A percentile compares a stretch with the other conserved stretches of the same genome.
Evolutionary conservation across 805 yeast genomes (phyloP).

Genomic region (Candida gorgasii): DNA sequence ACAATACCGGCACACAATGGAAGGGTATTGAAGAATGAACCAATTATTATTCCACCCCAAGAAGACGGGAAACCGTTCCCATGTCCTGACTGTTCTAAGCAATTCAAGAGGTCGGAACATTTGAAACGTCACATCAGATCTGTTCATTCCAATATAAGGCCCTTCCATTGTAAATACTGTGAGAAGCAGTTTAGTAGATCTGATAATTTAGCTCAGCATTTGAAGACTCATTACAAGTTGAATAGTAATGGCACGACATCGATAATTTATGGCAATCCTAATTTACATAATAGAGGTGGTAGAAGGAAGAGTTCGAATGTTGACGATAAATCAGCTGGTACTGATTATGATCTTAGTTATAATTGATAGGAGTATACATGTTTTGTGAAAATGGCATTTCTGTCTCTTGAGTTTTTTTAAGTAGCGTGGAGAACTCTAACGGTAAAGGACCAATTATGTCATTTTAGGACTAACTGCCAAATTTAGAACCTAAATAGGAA

Average conservation of each 20-base stretch:
- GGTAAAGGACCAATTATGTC: too few relatives aligned
- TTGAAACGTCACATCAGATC: slow-evolving; percentile 44
- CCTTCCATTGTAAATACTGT: slow-evolving; percentile 46
- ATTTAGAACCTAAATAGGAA: too few relatives aligned
- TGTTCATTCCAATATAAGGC: slow-evolving; percentile 46
- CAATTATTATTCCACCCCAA: slow-evolving; percentile 11
- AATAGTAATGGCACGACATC: slow-evolving; percentile 34
- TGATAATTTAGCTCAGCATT: slow-evolving; percentile 46
- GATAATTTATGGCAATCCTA: slow-evolving; percentile 27
- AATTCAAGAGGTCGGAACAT: slow-evolving; percentile 45
- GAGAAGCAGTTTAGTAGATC: slow-evolving; percentile 44
- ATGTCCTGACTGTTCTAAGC: slow-evolving; percentile 43
- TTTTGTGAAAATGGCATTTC: neutral
- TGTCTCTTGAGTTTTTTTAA: neutral
- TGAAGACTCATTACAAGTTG: slow-evolving; percentile 41
- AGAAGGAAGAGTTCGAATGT: slow-evolving; percentile 37
- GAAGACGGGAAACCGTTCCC: slow-evolving; percentile 34
- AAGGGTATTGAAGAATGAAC: slow-evolving; percentile 11
- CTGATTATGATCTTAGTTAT: slow-evolving; percentile 5
- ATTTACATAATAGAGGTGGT: slow-evolving; percentile 20
- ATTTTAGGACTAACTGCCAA: too few relatives aligned
- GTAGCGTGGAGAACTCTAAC: neutral
- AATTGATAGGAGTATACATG: too few relatives aligned
- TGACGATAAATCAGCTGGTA: slow-evolving; percentile 5
- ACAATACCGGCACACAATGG: slow-evolving; percentile 9